phyloP scores from a whole-genome alignment of 176 grass and related monocot genomes.

The Rhynchospora pubera region DNA sequence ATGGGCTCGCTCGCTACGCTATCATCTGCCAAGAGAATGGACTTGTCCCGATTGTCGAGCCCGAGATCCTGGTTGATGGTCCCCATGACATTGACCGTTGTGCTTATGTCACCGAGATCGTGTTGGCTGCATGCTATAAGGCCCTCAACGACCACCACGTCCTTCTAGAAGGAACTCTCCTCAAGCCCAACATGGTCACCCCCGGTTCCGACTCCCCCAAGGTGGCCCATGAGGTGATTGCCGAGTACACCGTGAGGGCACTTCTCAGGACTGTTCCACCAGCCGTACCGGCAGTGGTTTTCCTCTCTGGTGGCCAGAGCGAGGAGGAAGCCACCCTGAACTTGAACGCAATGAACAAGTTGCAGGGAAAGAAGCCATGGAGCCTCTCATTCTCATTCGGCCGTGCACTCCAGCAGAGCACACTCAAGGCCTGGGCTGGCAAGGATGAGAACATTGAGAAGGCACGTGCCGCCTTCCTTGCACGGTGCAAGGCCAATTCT shows the following conservation, averaged over 20 bases:
- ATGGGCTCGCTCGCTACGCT: conserved; percentile 68
- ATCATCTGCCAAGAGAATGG: conserved; percentile 67
- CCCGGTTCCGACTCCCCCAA: conserved; percentile 45
- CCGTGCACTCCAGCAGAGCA: conserved; percentile 74
- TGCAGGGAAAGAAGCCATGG: conserved; percentile 51
- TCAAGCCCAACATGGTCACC: conserved; percentile 81
- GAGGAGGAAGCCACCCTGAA: conserved; percentile 72
- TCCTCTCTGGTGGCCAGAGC: conserved; percentile 74
- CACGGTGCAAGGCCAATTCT: conserved; percentile 62
- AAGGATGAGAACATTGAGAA: conserved; percentile 50
- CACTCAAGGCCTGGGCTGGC: conserved; percentile 75
- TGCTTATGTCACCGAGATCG: conserved; percentile 59
- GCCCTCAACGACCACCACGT: conserved; percentile 67
- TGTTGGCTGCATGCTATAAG: conserved; percentile 64
- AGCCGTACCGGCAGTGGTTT: conserved; percentile 50
- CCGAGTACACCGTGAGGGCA: conserved; percentile 53
- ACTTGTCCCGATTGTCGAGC: conserved; percentile 75
- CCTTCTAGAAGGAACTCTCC: conserved; percentile 65
- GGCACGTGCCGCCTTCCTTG: conserved; percentile 53
- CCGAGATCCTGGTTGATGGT: conserved; percentile 73
- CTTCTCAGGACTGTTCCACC: conserved; percentile 62
- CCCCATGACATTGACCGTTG: conserved; percentile 54
- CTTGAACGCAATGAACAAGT: conserved; percentile 77
- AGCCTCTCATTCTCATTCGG: conserved; percentile 76
- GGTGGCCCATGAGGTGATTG: conserved; percentile 52